These are phyloP conservation scores for Trametes cubensis DNA, from an alignment of 768 basidiomycete species.

Conservation along the genomic window DNA sequence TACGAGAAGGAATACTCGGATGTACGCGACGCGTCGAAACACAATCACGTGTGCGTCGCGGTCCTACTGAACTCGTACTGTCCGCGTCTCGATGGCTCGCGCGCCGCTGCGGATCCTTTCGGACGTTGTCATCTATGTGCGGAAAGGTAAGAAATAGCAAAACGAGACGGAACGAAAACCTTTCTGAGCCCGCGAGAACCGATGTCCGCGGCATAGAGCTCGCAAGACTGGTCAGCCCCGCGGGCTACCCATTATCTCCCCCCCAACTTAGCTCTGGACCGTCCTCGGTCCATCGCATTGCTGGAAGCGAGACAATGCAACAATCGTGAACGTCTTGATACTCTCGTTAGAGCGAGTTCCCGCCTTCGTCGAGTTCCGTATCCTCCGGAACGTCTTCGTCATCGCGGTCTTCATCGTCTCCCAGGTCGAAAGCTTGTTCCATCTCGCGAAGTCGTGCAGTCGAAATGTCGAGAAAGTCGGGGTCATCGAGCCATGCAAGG, in stretches of 20 bases:
- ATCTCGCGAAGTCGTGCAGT: slow-evolving; percentile 9
- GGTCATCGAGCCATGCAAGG: slow-evolving; percentile 2
- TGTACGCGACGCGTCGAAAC: no score
- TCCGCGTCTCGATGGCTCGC: no score
- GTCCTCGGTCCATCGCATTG: slow-evolving; percentile 3
- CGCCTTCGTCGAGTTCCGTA: background rate
- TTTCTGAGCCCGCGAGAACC: no score
- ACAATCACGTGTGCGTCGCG: no score
- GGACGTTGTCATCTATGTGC: no score
- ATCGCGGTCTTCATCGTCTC: slow-evolving; percentile 3
- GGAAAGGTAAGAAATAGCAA: no score
- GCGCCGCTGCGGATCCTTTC: no score
- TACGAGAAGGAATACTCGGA: no score
- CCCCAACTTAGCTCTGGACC: slow-evolving; percentile 10
- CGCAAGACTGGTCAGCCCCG: slow-evolving; percentile 1
- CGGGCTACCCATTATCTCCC: slow-evolving; percentile 1
- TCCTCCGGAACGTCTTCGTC: slow-evolving; percentile 1
- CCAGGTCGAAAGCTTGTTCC: background rate
- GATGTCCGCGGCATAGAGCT: no score
- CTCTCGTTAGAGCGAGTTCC: background rate
- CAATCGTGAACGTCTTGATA: background rate
- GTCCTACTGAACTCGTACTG: no score
- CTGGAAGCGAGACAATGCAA: background rate
- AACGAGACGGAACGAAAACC: no score
- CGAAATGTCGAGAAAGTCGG: slow-evolving; percentile 5